These are phyloP conservation scores for Trichophyton mentagrophytes DNA, from an alignment of 2,329 filamentous ascomycete genomes.

Conservation along the genomic window DNA sequence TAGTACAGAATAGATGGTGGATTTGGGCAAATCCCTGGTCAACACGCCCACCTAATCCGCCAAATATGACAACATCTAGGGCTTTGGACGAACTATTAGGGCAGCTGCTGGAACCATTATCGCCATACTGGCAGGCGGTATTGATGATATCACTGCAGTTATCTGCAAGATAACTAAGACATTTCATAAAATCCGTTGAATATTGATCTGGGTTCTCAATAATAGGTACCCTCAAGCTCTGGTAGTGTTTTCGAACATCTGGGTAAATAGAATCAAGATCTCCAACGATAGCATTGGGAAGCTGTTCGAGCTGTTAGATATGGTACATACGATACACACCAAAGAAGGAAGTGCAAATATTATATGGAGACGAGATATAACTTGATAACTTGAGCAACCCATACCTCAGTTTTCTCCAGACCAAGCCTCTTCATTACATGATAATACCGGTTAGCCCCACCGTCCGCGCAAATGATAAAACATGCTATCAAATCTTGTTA, in stretches of 20 bases:
- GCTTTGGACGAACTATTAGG: constrained; percentile 12
- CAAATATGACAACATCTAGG: constrained; percentile 63
- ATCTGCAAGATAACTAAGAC: constrained; percentile 46
- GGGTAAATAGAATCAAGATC: constrained; percentile 74
- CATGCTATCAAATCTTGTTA: constrained; percentile 36
- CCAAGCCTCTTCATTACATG: constrained; percentile 32
- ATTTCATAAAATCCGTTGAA: constrained; percentile 85
- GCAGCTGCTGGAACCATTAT: neutral
- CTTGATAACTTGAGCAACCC: neutral
- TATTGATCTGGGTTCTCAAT: constrained; percentile 67
- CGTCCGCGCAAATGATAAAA: constrained; percentile 72
- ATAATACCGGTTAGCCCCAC: constrained; percentile 69
- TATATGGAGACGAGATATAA: neutral
- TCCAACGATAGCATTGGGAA: constrained; percentile 65
- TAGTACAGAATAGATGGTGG: constrained; percentile 57
- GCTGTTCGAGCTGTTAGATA: constrained; percentile 21
- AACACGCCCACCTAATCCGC: constrained; percentile 76
- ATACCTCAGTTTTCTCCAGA: constrained; percentile 24
- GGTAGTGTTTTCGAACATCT: constrained; percentile 54
- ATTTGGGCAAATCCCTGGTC: constrained; percentile 86
- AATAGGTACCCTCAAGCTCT: constrained; percentile 46
- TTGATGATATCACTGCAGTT: constrained; percentile 15
- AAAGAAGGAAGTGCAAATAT: neutral
- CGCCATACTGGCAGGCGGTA: constrained; percentile 4
- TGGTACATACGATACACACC: neutral